Evolutionary conservation across 2,329 filamentous ascomycete genomes (phyloP).

Genomic region (Cladosporium sp.): DNA sequence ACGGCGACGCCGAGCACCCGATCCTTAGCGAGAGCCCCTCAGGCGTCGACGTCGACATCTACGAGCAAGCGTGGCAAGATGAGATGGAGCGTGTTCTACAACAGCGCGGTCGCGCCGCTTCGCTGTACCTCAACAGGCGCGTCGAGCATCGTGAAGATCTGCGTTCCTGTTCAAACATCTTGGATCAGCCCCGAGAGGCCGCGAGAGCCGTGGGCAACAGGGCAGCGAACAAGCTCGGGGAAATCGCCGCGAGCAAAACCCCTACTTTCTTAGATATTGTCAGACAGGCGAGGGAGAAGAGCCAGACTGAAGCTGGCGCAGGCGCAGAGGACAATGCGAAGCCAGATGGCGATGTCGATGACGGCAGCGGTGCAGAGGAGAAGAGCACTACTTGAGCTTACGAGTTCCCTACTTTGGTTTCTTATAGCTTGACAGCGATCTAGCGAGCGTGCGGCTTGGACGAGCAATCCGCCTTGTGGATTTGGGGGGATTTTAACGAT

Average conservation of each 20-base stretch:
- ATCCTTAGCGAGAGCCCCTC: constrained; percentile 80
- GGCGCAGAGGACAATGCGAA: not conserved
- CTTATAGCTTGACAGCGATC: not conserved
- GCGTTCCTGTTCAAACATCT: constrained; percentile 26
- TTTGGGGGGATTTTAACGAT: too few species aligned
- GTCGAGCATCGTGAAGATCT: constrained; percentile 44
- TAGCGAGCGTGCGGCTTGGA: not conserved
- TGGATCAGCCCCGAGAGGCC: constrained; percentile 12
- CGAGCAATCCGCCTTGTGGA: too few species aligned
- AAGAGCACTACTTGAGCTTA: not conserved
- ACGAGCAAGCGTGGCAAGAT: constrained; percentile 80
- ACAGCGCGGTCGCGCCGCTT: constrained; percentile 46
- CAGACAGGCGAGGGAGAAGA: constrained; percentile 9
- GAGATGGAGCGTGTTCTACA: constrained; percentile 70
- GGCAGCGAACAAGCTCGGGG: constrained; percentile 4
- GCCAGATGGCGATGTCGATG: too few species aligned
- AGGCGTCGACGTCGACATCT: constrained; percentile 80
- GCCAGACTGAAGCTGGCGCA: constrained; percentile 1
- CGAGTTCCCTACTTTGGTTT: not conserved
- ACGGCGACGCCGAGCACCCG: constrained; percentile 19
- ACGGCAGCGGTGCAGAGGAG: not conserved
- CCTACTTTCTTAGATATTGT: not conserved
- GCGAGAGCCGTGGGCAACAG: constrained; percentile 2
- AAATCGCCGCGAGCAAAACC: not conserved
- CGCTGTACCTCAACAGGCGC: constrained; percentile 53